These are phyloP conservation scores for Dichotomopilus funicola DNA, from an alignment of 2,329 filamentous ascomycete genomes.

Conservation along the genomic window DNA sequence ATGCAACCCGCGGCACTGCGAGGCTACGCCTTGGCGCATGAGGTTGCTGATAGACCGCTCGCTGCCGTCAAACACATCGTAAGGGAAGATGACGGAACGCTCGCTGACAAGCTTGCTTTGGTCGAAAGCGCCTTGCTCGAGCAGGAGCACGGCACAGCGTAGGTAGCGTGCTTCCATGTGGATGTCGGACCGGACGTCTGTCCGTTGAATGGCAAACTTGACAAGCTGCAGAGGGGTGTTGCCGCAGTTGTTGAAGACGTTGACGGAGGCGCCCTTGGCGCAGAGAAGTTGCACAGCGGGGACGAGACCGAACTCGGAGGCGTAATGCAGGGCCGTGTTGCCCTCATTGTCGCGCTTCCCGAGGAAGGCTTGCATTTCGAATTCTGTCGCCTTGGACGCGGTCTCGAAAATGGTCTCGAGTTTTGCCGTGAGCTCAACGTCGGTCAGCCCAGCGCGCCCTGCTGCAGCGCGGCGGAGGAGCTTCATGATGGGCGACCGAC, in stretches of 20 bases:
- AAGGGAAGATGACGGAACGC: conserved; percentile 21
- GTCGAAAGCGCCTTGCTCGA: conserved; percentile 25
- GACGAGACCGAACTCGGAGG: conserved; percentile 24
- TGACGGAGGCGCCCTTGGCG: conserved; percentile 18
- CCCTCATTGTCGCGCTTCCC: conserved; percentile 24
- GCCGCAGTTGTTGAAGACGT: conserved; percentile 26
- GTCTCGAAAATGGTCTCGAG: conserved; percentile 17
- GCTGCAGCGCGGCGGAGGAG: conserved; percentile 21
- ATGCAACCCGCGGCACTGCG: conserved; percentile 21
- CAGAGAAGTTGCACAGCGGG: conserved; percentile 22
- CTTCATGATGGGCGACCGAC: conserved; percentile 23
- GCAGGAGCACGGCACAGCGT: conserved; percentile 22
- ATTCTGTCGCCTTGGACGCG: conserved; percentile 15
- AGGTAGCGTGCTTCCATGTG: conserved; percentile 26
- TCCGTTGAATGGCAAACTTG: conserved; percentile 25
- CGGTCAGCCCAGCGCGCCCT: conserved; percentile 15
- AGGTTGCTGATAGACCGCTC: conserved; percentile 22
- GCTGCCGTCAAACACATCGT: conserved; percentile 24
- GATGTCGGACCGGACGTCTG: conserved; percentile 25
- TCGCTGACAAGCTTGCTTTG: conserved; percentile 26
- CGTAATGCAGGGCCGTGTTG: conserved; percentile 25
- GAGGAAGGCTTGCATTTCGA: conserved; percentile 16
- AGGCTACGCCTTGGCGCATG: conserved; percentile 22
- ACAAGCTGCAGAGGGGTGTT: conserved; percentile 25
- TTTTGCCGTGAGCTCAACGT: conserved; percentile 17